These are phyloP conservation scores for Fagopyrum homotropicum DNA, from an alignment of 148 eudicot species.

Conservation along the genomic window DNA sequence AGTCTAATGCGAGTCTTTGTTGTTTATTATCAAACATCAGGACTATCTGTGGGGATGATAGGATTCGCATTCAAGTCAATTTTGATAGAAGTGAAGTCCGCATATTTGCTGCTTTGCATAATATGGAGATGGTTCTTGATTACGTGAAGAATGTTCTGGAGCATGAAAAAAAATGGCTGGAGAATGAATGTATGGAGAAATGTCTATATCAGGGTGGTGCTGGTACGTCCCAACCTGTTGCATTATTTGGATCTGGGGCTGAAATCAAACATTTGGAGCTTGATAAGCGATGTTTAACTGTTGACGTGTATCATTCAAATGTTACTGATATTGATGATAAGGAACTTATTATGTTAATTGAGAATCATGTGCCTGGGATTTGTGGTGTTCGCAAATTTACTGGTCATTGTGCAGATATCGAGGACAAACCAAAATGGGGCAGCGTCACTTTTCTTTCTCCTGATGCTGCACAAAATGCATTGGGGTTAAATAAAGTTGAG, in stretches of 20 bases:
- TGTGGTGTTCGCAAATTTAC: slow-evolving; percentile 56
- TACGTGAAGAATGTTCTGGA: slow-evolving; percentile 38
- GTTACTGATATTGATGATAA: slow-evolving; percentile 50
- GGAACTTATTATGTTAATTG: slow-evolving; percentile 56
- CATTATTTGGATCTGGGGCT: slow-evolving; percentile 86
- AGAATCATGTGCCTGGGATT: slow-evolving; percentile 37
- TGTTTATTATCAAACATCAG: slow-evolving; percentile 44
- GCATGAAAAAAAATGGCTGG: slow-evolving; percentile 46
- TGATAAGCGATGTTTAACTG: slow-evolving; percentile 68
- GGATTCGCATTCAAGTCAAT: slow-evolving; percentile 64
- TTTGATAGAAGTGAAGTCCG: slow-evolving; percentile 47
- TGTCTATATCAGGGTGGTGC: slow-evolving; percentile 66
- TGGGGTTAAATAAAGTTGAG: slow-evolving; percentile 34
- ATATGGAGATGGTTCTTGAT: slow-evolving; percentile 45
- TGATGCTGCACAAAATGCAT: slow-evolving; percentile 61
- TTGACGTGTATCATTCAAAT: slow-evolving; percentile 54
- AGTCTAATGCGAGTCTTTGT: slow-evolving; percentile 33
- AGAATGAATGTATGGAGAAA: slow-evolving; percentile 75
- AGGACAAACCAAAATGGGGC: slow-evolving; percentile 74
- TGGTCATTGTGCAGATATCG: slow-evolving; percentile 29
- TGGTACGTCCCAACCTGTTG: slow-evolving; percentile 55
- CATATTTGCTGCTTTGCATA: slow-evolving; percentile 42
- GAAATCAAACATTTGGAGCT: slow-evolving; percentile 90
- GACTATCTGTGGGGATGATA: slow-evolving; percentile 39
- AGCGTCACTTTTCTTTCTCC: slow-evolving; percentile 74